These are phyloP conservation scores for Microthlaspi erraticum DNA, from an alignment of 345 rosid species.

Conservation along the genomic window DNA sequence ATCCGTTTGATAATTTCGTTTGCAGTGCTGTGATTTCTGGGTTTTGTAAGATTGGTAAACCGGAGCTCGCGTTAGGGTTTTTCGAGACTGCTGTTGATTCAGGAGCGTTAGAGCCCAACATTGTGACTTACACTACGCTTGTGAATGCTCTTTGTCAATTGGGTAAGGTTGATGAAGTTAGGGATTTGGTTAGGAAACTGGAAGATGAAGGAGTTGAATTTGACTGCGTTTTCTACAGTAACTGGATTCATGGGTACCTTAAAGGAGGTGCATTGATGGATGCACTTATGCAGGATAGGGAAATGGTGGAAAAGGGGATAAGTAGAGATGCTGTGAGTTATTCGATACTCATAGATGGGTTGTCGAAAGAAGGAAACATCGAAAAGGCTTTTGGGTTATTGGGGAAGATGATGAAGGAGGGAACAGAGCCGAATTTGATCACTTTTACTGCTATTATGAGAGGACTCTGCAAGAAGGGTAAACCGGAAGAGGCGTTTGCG, in stretches of 20 bases:
- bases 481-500: conserved; percentile 61
- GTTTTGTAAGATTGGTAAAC: conserved; percentile 69
- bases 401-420: conserved; percentile 62
- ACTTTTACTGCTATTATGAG: conserved; percentile 61
- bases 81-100: conserved; percentile 54
- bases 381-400: conserved; percentile 61
- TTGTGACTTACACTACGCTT: conserved; percentile 66
- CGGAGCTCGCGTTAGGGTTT: conserved; percentile 66
- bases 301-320: conserved; percentile 61
- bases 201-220: conserved; percentile 60
- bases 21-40: conserved; percentile 73
- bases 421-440: conserved; percentile 62
- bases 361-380: conserved; percentile 53
- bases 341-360: conserved; percentile 62
- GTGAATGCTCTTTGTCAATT: conserved; percentile 62
- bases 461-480: conserved; percentile 70
- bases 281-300: conserved; percentile 53
- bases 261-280: conserved; percentile 54
- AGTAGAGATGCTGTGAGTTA: conserved; percentile 57
- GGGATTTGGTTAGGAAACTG: conserved; percentile 52
- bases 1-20: conserved; percentile 73
- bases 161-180: conserved; percentile 63
- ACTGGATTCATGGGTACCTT: conserved; percentile 67
- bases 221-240: conserved; percentile 69
- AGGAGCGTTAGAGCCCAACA: conserved; percentile 63